Conservation (phyloP, 108 stramenopile species). For the Cyclostephanos tholiformis region DNA sequence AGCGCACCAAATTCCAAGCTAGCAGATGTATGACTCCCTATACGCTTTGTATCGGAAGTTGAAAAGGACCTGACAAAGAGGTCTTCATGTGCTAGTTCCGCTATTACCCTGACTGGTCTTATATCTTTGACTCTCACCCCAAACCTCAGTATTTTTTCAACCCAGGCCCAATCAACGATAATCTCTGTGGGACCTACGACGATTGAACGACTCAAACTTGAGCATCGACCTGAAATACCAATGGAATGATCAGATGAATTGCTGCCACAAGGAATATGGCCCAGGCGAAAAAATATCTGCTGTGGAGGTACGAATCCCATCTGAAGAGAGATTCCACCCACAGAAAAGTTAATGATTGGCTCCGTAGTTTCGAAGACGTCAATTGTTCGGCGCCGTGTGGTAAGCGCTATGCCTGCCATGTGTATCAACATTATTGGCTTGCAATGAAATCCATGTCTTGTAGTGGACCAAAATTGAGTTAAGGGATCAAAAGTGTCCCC, state of each 20-base stretch:
- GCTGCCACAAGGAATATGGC: not conserved
- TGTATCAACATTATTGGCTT: slow-evolving; percentile 35
- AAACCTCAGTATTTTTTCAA: slow-evolving; percentile 15
- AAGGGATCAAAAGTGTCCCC: slow-evolving; percentile 30
- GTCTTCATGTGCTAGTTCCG: slow-evolving; percentile 3
- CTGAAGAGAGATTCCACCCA: slow-evolving; percentile 18
- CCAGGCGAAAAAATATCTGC: slow-evolving; percentile 1
- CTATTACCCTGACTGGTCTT: not conserved
- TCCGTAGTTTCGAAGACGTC: slow-evolving; percentile 1
- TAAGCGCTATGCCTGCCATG: slow-evolving; percentile 23
- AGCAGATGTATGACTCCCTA: not conserved
- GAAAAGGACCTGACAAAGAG: slow-evolving; percentile 10
- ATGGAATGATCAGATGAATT: slow-evolving; percentile 1
- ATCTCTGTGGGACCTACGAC: slow-evolving; percentile 12
- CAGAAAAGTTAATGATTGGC: slow-evolving; percentile 5
- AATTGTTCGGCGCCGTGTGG: slow-evolving; percentile 5
- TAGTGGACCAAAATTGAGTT: slow-evolving; percentile 29
- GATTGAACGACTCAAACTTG: not conserved
- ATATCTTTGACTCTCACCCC: slow-evolving; percentile 3
- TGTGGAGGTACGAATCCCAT: not conserved
- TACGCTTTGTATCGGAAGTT: not conserved
- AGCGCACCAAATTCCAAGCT: slow-evolving; percentile 7
- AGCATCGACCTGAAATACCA: slow-evolving; percentile 6
- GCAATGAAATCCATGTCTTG: slow-evolving; percentile 18
- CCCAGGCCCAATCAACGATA: slow-evolving; percentile 22